phyloP scores from a whole-genome alignment of 768 basidiomycete genomes.

The Tricholoma sp. region DNA sequence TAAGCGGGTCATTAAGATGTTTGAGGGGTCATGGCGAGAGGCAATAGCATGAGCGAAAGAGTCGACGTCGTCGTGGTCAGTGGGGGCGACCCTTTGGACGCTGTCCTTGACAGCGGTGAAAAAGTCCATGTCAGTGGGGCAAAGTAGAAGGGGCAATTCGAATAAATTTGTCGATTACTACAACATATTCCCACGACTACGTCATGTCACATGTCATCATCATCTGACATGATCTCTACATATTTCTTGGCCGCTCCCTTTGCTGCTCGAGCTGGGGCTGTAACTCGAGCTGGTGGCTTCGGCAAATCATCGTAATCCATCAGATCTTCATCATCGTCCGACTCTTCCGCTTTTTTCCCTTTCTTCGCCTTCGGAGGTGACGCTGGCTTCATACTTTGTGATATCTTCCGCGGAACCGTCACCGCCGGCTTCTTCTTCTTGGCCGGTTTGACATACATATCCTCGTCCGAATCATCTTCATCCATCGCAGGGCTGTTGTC shows the following conservation, averaged over 20 bases:
- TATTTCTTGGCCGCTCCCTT: slow-evolving; percentile 53
- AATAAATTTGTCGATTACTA: neutral
- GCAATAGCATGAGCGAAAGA: slow-evolving; percentile 54
- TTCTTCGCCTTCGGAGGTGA: slow-evolving; percentile 47
- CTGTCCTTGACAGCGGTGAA: slow-evolving; percentile 29
- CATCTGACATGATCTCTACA: slow-evolving; percentile 52
- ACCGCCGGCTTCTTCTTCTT: slow-evolving; percentile 49
- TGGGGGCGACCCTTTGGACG: slow-evolving; percentile 9
- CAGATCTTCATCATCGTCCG: slow-evolving; percentile 43
- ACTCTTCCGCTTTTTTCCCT: slow-evolving; percentile 29
- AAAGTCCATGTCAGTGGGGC: slow-evolving; percentile 30
- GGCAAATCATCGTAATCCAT: slow-evolving; percentile 39
- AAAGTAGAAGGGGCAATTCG: neutral
- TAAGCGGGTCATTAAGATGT: slow-evolving; percentile 28
- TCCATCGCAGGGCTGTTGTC: slow-evolving; percentile 27
- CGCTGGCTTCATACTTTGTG: slow-evolving; percentile 56
- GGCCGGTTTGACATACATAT: slow-evolving; percentile 37
- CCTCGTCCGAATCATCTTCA: slow-evolving; percentile 38
- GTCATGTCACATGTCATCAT: slow-evolving; percentile 26
- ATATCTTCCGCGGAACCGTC: slow-evolving; percentile 40
- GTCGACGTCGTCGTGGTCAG: slow-evolving; percentile 25
- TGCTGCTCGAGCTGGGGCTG: slow-evolving; percentile 41
- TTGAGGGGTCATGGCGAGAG: slow-evolving; percentile 32
- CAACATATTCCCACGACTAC: slow-evolving; percentile 3
- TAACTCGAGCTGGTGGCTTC: slow-evolving; percentile 27